Base-by-base conservation (phyloP, 1,139 yeast species). In the Pichia sp. region DNA sequence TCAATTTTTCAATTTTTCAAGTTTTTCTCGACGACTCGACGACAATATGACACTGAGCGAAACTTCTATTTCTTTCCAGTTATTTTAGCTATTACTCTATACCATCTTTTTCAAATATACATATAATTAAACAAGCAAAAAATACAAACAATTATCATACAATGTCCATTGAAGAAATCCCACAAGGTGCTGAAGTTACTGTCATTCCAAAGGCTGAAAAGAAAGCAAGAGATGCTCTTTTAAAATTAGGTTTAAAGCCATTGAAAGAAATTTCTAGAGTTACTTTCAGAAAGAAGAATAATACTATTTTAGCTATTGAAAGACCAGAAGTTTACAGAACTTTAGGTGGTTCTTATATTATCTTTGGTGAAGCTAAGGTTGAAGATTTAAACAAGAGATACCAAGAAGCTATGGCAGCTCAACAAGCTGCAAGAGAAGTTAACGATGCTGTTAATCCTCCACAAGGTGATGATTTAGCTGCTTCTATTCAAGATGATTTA, bases 321-420 rank as follows among this genome's bases (percentile, higher is more conserved):
- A 69, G 72, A 58, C 98, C 98, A 68, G 97, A 90, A 60, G 98
- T 92, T 51, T 92, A 76, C 95, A 87, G 78, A 73, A 82, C 96
- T 55, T 77, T 84, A 60, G 94, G 96, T 64, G 96, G 97, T 67
- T 82, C 95, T 61, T 92, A 85, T 75, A 82, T 92, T 61, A 97
- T 92, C 56, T 90, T 92, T 62, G 98, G 98, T 71, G 97, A 90
- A 73, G 95, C 96, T 67, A 87, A 87, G 80, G 86, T 87, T 58
- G 96, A 89, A 68, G 95, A 87, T 73, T 71, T 85, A 70, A 81
- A 82, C 73, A 80, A 84, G 71, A 82, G 89, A 77, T 73, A 76
- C 60, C 81, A 81, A 57, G 82, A 77, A 67, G 80, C 86, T 55
- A 82, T 80, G 67, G 83, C 81, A 63, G 86, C 87, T 58, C 82